Evolutionary conservation across 176 grass and related monocot species (phyloP).

Genomic region (Carex littledalei): DNA sequence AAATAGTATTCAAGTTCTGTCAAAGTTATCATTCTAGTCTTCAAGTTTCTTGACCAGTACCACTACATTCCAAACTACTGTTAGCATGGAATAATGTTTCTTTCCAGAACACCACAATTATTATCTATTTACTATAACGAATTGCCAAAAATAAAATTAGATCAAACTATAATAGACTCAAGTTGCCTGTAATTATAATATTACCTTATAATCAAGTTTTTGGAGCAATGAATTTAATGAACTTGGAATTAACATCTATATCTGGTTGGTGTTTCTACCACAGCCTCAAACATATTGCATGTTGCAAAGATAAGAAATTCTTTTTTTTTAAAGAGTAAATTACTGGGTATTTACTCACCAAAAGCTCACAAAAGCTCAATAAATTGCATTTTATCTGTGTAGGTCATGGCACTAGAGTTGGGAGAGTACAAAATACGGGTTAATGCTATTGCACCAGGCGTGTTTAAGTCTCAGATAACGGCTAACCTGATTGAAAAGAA

Average conservation of each 20-base stretch:
- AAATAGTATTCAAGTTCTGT: neutral
- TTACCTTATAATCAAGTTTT: neutral
- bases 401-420: conserved; percentile 88
- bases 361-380: neutral
- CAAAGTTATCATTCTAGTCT: neutral
- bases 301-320: neutral
- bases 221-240: neutral
- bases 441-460: conserved; percentile 69
- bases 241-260: neutral
- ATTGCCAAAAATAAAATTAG: neutral
- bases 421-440: conserved; percentile 64
- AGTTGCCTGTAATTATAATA: neutral
- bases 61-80: neutral
- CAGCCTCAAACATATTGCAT: neutral
- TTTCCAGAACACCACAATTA: neutral
- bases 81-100: neutral
- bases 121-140: neutral
- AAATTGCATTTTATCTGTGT: neutral
- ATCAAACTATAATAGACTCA: neutral
- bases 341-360: neutral
- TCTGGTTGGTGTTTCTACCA: neutral
- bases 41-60: neutral
- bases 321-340: neutral
- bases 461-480: conserved; percentile 86
- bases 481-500: conserved; percentile 45